Base-by-base conservation (phyloP, 1,139 yeast genomes). In the Debaryomyces sp. region DNA sequence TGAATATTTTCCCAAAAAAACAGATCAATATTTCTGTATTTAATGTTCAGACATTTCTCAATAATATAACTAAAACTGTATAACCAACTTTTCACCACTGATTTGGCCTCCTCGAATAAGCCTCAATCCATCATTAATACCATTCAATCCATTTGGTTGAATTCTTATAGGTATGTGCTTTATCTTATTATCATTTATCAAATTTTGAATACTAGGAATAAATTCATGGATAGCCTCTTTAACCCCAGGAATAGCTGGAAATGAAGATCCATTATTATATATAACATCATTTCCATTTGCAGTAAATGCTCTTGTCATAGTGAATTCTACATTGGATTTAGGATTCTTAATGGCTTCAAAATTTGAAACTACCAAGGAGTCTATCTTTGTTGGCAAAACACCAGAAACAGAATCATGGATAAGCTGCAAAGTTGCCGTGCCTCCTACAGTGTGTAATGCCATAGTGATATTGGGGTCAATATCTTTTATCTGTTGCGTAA, bases 401-500 rank as follows among this genome's bases (percentile, higher is more conserved):
- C 9, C n/a, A 26, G 29, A 26, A 26, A 26, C 29, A 26, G 29
- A 26, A n/a, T 26, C 29, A 26, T 26, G 29, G 12, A 5, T 26
- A 26, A 26, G 29, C n/a, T 26, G 12, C 29, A 26, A 26, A 26
- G 29, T 26, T 26, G 29, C n/a, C 1, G 12, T 26, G 10, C 29
- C 29, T 6, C 29, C 29, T 26, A 12, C 12, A 4, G 29, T 26
- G 12, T 40, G 44, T 18, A 44, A 32, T 9, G 47, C 47, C n/a
- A 44, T 39, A 17, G 30, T 39, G 2, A 45, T 45, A 26, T 40
- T 30, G 5, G 34, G 15, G 15, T 41, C 41, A 41, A 45, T 45
- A 9, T 26, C 23, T 50, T 64, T 70, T 54, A 84, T 78, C 56
- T 79, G 74, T 22, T 70, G 75, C 43, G 75, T 63, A 48, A 77